Percentiles rank a stretch among this genome's conserved stretches.
These are phyloP conservation scores for Penicillium angulare DNA, from an alignment of 495 filamentous ascomycete species.

Conservation along the genomic window DNA sequence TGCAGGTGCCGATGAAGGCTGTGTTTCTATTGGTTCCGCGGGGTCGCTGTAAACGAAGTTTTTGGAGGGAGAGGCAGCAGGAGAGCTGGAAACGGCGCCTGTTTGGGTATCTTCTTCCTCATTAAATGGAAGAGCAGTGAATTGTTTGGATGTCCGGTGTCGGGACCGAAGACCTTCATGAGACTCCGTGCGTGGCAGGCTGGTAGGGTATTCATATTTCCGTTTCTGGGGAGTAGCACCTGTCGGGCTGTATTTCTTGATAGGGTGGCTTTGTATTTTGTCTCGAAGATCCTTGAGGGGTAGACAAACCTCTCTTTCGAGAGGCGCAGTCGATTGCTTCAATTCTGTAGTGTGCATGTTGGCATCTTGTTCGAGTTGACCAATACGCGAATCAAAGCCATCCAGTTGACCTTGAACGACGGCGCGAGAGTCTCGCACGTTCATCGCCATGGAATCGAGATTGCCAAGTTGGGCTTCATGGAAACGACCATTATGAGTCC, in stretches of 20 bases:
- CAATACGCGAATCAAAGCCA: conserved; percentile 58
- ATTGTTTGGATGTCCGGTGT: conserved; percentile 46
- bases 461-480: conserved; percentile 63
- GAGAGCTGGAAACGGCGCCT: conserved; percentile 19
- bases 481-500: conserved; percentile 75
- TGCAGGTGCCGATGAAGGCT: conserved; percentile 32
- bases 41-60: conserved; percentile 45
- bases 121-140: conserved; percentile 34
- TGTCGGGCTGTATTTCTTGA: conserved; percentile 79
- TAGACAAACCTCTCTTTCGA: conserved; percentile 59
- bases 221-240: conserved; percentile 81
- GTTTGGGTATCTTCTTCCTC: conserved; percentile 23
- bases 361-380: conserved; percentile 63
- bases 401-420: conserved; percentile 65
- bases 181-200: conserved; percentile 70
- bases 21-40: conserved; percentile 41
- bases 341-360: conserved; percentile 50
- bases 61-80: conserved; percentile 32
- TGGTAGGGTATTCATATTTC: conserved; percentile 70
- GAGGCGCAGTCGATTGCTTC: conserved; percentile 53
- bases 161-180: conserved; percentile 66
- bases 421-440: conserved; percentile 67
- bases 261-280: conserved; percentile 54
- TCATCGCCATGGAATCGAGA: conserved; percentile 56
- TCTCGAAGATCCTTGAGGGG: conserved; percentile 68